Percentiles rank a stretch among this genome's conserved stretches.
phyloP scores from a whole-genome alignment of 148 eudicot species.

The Diospyros kaki region DNA sequence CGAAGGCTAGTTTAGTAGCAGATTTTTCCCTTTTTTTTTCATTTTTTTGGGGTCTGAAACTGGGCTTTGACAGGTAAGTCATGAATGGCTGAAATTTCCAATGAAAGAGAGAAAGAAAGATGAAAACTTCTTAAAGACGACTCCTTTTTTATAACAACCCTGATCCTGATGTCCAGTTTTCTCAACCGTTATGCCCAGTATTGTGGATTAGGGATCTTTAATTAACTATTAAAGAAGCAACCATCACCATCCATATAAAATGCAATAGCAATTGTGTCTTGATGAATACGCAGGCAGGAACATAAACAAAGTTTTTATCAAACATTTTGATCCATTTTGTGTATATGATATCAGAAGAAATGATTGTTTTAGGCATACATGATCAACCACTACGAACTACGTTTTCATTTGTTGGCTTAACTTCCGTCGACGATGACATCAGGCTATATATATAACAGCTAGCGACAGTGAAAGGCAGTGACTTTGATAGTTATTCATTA shows the following conservation, averaged over 20 bases:
- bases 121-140: constrained; percentile 25
- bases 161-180: constrained; percentile 11
- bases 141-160: constrained; percentile 3
- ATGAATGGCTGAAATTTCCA: neutral
- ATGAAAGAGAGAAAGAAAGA: constrained; percentile 4
- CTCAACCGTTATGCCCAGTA: constrained; percentile 33
- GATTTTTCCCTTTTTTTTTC: too few species aligned
- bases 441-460: constrained; percentile 1
- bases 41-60: neutral
- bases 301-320: neutral
- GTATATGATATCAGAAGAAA: neutral
- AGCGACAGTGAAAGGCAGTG: constrained; percentile 22
- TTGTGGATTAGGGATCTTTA: constrained; percentile 17
- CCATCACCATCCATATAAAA: neutral
- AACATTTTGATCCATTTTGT: neutral
- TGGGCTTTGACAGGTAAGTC: constrained; percentile 3
- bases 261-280: neutral
- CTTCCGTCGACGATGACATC: constrained; percentile 31
- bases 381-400: constrained; percentile 25
- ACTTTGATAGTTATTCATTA: constrained; percentile 23
- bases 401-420: constrained; percentile 16
- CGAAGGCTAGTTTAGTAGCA: neutral
- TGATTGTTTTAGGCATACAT: constrained; percentile 13
- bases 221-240: neutral
- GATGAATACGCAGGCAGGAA: constrained; percentile 6